Evolutionary conservation across 2,329 filamentous ascomycete species (phyloP), one percentile per base, ranked within the genome.

Genomic region (Cladosporium sp.): DNA sequence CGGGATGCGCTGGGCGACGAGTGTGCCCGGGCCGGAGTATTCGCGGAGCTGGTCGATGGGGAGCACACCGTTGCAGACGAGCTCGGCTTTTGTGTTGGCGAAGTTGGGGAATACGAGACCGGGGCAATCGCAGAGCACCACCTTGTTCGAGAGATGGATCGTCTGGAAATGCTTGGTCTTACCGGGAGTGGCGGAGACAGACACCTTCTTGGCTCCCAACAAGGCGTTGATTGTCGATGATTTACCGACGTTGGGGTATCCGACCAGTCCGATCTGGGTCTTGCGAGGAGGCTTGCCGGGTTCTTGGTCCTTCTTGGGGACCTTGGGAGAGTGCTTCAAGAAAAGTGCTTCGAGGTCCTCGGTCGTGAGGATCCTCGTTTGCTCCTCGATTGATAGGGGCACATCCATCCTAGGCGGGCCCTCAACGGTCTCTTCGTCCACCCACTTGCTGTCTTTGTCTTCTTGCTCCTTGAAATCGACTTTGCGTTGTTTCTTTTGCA

Each of bases 131-230:
- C 93, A 97, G 6, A 99, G 81, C 41, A 97, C 80, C 56, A 99
- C 89, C 53, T 84, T 83, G 1, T 93, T 87, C 53, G 88, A 93
- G 27, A 99, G 82, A 67, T 96, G 91, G 53, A 99, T 93, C 1
- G 93, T 99, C 70, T 99, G 93, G 75, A 99, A 99, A 65, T 99
- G 93, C 75, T 99, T 99, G 12, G 93, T 99, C 75, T 99, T 99
- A 68, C 93, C 93, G 3, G 93, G 93, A 1, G 93, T 99, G 12
- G 92, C 86, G 13, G 93, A 99, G 34, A 99, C 95, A 0, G 92
- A 97, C 5, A 99, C 93, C 73, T 97, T 99, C 76, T 97, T 99
- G 50, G 93, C 85, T 44, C 95, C 95, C 52, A 97, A 91, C n/a
- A 99, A 80, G 37, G 93, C 92, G 74, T 99, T 99, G 78, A 99